phyloP scores from a whole-genome alignment of 2,329 filamentous ascomycete genomes.

The Grosmannia serpens region DNA sequence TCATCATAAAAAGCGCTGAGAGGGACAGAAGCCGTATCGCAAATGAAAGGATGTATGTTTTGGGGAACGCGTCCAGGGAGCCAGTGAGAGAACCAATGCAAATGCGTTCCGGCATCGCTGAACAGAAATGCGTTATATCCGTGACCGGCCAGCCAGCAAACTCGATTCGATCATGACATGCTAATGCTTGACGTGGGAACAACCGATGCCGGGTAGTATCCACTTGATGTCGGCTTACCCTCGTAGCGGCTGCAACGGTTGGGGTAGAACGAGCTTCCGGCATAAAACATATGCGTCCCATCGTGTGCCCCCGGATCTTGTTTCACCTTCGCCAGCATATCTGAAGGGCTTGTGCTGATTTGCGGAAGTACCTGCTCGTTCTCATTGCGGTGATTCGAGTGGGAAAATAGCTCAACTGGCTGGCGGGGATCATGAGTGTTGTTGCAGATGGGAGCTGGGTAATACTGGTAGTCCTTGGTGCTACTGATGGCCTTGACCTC shows the following conservation, averaged over 20 bases:
- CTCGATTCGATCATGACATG: slow-evolving; percentile 20
- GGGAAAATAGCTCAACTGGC: slow-evolving; percentile 37
- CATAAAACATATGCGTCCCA: slow-evolving; percentile 32
- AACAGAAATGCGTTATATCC: neutral
- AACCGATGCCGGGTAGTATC: slow-evolving; percentile 41
- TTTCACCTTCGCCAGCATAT: slow-evolving; percentile 32
- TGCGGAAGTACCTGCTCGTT: slow-evolving; percentile 22
- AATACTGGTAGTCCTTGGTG: slow-evolving; percentile 44
- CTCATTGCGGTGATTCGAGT: slow-evolving; percentile 20
- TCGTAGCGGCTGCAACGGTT: slow-evolving; percentile 39
- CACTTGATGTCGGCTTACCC: slow-evolving; percentile 37
- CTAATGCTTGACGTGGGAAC: slow-evolving; percentile 34
- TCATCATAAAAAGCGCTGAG: neutral
- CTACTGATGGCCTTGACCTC: slow-evolving; percentile 38
- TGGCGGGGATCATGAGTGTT: slow-evolving; percentile 29
- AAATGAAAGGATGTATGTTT: neutral
- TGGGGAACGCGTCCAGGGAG: neutral
- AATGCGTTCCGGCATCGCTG: neutral
- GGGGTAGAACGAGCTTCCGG: slow-evolving; percentile 26
- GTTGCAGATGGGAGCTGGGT: slow-evolving; percentile 39
- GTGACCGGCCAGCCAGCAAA: neutral
- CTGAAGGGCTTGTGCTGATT: slow-evolving; percentile 11
- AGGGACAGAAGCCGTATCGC: neutral
- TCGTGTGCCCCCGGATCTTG: slow-evolving; percentile 23
- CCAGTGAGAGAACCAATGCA: neutral